phyloP scores from a whole-genome alignment of 441 rosid species.

The Brassica hybrid region DNA sequence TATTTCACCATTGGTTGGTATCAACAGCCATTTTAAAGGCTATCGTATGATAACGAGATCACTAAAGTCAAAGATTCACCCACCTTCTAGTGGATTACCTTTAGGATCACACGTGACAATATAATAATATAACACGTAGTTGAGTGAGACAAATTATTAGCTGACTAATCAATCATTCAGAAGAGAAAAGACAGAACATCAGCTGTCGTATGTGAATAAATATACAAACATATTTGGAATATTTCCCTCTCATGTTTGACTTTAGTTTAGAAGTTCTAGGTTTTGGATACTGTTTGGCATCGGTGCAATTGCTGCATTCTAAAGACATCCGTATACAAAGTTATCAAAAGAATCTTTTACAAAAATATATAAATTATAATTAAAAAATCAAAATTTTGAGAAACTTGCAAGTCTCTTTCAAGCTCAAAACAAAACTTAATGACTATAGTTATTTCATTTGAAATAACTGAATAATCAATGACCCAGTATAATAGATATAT shows the following conservation, averaged over 20 bases:
- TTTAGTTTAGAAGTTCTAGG: constrained; percentile 1
- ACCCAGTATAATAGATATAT: too few relatives aligned
- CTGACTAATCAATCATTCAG: background rate
- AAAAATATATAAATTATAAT: too few relatives aligned
- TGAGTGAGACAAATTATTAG: background rate
- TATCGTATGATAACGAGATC: background rate
- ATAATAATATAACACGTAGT: background rate
- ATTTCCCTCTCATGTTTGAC: background rate
- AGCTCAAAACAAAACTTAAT: too few relatives aligned
- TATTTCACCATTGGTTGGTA: background rate
- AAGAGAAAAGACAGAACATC: background rate
- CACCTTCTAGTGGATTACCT: background rate
- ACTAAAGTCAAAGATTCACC: background rate
- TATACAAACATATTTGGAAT: background rate
- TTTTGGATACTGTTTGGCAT: background rate
- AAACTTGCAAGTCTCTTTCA: too few relatives aligned
- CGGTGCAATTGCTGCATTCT: background rate
- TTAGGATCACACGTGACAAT: background rate
- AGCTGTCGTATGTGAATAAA: background rate
- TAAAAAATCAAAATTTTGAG: too few relatives aligned
- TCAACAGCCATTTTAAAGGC: background rate
- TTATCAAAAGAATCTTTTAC: too few relatives aligned
- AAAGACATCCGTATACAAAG: too few relatives aligned
- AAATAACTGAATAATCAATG: too few relatives aligned
- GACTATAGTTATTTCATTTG: too few relatives aligned